Percentiles rank a stretch among this genome's conserved stretches.
phyloP scores from a whole-genome alignment of 441 rosid genomes.

The Pelargonium myrrhifolium region DNA sequence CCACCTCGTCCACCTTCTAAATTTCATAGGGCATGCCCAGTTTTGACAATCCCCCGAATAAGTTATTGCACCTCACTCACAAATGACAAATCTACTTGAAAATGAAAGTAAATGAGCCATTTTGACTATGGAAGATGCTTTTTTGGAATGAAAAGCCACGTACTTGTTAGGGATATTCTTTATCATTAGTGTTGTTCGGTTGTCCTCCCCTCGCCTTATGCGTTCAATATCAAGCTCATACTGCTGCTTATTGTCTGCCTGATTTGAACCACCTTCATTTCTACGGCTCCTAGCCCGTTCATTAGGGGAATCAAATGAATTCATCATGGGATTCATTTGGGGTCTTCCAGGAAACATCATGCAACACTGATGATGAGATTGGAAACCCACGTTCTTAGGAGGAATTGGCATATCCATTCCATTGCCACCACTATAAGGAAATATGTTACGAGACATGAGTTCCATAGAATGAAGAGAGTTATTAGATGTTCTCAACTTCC shows the following conservation, averaged over 20 bases:
- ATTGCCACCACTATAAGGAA: constrained; percentile 35
- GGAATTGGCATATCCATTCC: constrained; percentile 30
- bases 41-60: too few species aligned
- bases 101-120: background rate
- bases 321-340: constrained; percentile 31
- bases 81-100: too few species aligned
- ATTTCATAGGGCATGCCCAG: background rate
- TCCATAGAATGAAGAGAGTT: constrained; percentile 34
- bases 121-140: background rate
- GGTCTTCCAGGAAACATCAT: constrained; percentile 34
- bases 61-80: too few species aligned
- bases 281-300: constrained; percentile 49
- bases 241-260: constrained; percentile 49
- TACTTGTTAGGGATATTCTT: constrained; percentile 85
- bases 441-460: constrained; percentile 31
- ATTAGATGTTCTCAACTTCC: constrained; percentile 38
- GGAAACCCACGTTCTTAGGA: constrained; percentile 34
- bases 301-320: constrained; percentile 38
- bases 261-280: constrained; percentile 48
- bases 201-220: constrained; percentile 53
- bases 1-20: too few species aligned
- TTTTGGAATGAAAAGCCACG: constrained; percentile 16
- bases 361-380: constrained; percentile 40
- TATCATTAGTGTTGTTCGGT: constrained; percentile 63
- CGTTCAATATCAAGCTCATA: constrained; percentile 57